Conservation (phyloP, 1,284 basidiomycete species). For the Coniophora puteana region DNA sequence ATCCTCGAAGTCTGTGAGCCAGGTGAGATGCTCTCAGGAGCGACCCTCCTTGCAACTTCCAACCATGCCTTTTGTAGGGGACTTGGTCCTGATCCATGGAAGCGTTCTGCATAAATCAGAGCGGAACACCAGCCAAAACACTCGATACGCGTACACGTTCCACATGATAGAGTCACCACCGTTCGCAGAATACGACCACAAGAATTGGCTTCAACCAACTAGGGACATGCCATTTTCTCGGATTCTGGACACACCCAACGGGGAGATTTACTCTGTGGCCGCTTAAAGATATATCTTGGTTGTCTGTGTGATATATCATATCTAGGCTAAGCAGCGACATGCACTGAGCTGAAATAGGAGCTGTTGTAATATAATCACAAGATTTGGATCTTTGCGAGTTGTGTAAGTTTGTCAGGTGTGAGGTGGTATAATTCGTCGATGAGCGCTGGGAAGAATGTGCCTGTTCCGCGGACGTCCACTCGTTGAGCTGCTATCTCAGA, state of each 20-base stretch:
- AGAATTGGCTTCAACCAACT: slow-evolving; percentile 91
- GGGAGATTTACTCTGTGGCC: slow-evolving; percentile 1
- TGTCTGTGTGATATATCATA: slow-evolving; percentile 1
- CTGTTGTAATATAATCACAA: slow-evolving; percentile 6
- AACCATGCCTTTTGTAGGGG: slow-evolving; percentile 42
- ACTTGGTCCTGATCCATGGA: slow-evolving; percentile 89
- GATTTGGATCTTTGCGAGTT: slow-evolving; percentile 49
- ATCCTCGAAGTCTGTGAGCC: slow-evolving; percentile 73
- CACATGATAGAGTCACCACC: slow-evolving; percentile 82
- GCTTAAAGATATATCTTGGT: neutral
- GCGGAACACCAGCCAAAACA: slow-evolving; percentile 67
- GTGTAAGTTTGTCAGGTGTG: slow-evolving; percentile 48
- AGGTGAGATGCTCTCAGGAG: slow-evolving; percentile 40
- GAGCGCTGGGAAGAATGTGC: slow-evolving; percentile 84
- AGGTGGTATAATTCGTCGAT: slow-evolving; percentile 79
- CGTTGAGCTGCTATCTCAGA: slow-evolving; percentile 77
- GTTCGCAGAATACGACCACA: slow-evolving; percentile 64
- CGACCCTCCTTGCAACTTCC: neutral
- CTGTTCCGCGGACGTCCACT: slow-evolving; percentile 74
- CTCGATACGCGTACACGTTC: slow-evolving; percentile 91
- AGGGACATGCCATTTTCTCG: slow-evolving; percentile 75
- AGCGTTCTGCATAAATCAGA: slow-evolving; percentile 87
- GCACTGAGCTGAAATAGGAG: neutral
- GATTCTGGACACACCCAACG: slow-evolving; percentile 43
- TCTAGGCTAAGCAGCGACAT: neutral